phyloP scores from a whole-genome alignment of 805 yeast species.

The Kregervanrija fluxuum region DNA sequence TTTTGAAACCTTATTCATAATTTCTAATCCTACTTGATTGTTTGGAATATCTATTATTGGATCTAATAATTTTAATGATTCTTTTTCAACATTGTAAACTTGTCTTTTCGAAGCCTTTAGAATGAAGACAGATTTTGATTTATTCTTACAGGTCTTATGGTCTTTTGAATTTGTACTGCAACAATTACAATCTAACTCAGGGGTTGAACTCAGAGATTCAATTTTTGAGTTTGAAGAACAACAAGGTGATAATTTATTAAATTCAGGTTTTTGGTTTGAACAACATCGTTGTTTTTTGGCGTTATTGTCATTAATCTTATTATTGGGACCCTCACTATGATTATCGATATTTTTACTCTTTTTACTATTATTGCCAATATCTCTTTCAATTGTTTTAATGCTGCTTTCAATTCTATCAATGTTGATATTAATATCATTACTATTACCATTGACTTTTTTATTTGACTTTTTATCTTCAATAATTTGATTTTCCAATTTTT shows the following conservation, averaged over 20 bases:
- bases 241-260: too few species aligned
- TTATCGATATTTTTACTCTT: not conserved
- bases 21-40: slow-evolving; percentile 24
- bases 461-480: slow-evolving; percentile 3
- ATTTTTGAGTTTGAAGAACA: too few species aligned
- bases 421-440: not conserved
- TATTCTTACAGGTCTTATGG: not conserved
- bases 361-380: not conserved
- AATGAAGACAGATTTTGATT: slow-evolving; percentile 22
- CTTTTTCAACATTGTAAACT: slow-evolving; percentile 29
- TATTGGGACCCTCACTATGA: too few species aligned
- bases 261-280: too few species aligned
- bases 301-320: too few species aligned
- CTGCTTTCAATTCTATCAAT: not conserved
- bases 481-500: not conserved
- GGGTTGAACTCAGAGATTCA: too few species aligned
- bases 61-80: slow-evolving; percentile 25
- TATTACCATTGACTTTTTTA: not conserved
- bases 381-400: not conserved
- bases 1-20: slow-evolving; percentile 19
- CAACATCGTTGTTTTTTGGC: too few species aligned
- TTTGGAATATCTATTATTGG: slow-evolving; percentile 29
- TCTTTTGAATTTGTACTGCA: not conserved
- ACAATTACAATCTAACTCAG: not conserved
- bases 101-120: slow-evolving; percentile 29